phyloP scores from a whole-genome alignment of 1,284 basidiomycete genomes.

The Cutaneotrichosporon sp. region DNA sequence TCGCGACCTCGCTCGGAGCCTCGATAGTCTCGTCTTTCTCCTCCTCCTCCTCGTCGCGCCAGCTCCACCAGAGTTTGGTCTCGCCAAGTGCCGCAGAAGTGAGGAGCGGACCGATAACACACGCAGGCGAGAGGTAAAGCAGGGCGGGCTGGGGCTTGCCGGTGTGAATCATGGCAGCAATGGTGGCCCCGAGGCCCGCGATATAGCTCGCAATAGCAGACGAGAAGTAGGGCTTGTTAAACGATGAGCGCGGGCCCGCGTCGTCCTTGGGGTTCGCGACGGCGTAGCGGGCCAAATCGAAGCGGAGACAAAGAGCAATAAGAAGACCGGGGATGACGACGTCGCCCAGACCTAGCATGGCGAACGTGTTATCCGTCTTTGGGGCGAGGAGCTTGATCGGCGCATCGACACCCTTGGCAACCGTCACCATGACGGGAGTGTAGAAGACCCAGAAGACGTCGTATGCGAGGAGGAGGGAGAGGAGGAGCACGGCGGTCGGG shows the following conservation, averaged over 20 bases:
- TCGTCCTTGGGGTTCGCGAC: conserved; percentile 30
- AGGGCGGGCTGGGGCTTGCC: conserved; percentile 84
- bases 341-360: conserved; percentile 83
- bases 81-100: conserved; percentile 51
- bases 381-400: conserved; percentile 91
- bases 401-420: conserved; percentile 87
- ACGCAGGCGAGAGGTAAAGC: conserved; percentile 70
- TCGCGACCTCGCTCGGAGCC: conserved; percentile 41
- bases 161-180: conserved; percentile 82
- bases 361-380: conserved; percentile 56
- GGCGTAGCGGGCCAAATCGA: conserved; percentile 63
- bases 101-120: conserved; percentile 54
- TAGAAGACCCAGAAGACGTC: conserved; percentile 65
- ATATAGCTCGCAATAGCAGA: conserved; percentile 73
- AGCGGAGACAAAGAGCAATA: conserved; percentile 81
- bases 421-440: conserved; percentile 71
- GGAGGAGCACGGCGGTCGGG: conserved; percentile 77
- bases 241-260: conserved; percentile 48
- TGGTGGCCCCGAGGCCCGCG: conserved; percentile 73
- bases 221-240: conserved; percentile 75
- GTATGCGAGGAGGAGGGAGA: conserved; percentile 79
- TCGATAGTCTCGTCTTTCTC: conserved; percentile 40
- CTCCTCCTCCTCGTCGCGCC: conserved; percentile 37
- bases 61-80: conserved; percentile 41
- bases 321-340: conserved; percentile 72